phyloP scores from a whole-genome alignment of 257 asterid species.

The Leonotis leonurus region DNA sequence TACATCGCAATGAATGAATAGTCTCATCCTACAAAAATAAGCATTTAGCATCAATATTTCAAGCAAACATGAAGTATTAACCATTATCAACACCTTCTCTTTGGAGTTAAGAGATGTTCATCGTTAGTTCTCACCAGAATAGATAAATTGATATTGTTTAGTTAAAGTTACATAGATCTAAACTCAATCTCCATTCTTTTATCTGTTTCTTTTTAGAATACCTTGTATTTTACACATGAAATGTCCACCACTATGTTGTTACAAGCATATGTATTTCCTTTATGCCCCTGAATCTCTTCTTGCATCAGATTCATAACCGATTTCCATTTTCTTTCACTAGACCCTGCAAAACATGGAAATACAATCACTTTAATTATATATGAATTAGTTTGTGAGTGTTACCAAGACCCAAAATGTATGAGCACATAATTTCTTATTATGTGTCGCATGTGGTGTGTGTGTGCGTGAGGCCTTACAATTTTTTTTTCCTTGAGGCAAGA shows the following conservation, averaged over 20 bases:
- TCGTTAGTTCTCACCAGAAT: no score
- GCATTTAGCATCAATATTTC: no score
- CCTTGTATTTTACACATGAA: background rate
- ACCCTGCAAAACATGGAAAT: slow-evolving; percentile 12
- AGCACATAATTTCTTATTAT: background rate
- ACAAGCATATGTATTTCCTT: background rate
- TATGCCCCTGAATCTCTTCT: background rate
- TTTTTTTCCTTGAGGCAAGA: no score
- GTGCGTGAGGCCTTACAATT: no score
- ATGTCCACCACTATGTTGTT: background rate
- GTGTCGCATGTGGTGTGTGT: background rate
- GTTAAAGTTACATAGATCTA: no score
- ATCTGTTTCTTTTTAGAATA: no score
- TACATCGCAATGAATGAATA: background rate
- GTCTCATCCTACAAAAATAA: background rate
- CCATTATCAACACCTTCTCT: no score
- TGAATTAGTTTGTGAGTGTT: background rate
- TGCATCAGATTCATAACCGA: background rate
- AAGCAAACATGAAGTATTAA: no score
- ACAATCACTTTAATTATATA: no score
- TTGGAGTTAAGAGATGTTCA: no score
- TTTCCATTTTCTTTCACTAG: background rate
- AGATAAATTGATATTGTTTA: no score
- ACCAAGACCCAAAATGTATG: background rate
- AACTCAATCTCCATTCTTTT: no score